Evolutionary conservation across 768 basidiomycete species (phyloP).

Genomic region (Suillus placidus): DNA sequence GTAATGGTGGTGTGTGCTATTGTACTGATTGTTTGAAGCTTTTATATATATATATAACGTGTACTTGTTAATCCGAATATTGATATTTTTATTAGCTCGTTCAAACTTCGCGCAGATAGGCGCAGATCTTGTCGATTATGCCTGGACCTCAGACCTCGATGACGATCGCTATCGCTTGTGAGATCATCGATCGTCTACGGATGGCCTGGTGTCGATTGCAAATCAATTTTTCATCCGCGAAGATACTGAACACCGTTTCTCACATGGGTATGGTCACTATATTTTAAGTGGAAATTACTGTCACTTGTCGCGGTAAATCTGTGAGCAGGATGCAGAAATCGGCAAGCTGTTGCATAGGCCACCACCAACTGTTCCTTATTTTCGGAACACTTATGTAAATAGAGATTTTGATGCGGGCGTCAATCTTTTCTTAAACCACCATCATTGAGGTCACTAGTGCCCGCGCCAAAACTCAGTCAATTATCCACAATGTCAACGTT

Average conservation of each 20-base stretch:
- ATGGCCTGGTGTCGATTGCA: not conserved
- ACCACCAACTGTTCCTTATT: not conserved
- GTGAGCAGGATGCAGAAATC: no score
- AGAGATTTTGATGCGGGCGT: not conserved
- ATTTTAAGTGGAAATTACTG: not conserved
- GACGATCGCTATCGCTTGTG: not conserved
- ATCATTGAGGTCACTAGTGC: not conserved
- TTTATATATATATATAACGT: not conserved
- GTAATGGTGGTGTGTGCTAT: not conserved
- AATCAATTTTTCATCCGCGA: not conserved
- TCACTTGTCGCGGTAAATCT: not conserved
- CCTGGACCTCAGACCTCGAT: not conserved
- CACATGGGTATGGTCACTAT: not conserved
- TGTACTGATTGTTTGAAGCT: not conserved
- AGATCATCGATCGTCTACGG: not conserved
- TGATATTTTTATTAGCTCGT: not conserved
- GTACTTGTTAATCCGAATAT: not conserved
- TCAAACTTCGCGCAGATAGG: not conserved
- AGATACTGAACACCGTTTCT: not conserved
- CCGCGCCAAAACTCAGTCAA: not conserved
- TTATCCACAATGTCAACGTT: slow-evolving; percentile 34
- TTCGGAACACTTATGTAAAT: slow-evolving; percentile 1
- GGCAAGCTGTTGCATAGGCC: no score
- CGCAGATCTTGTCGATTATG: not conserved
- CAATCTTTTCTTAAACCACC: not conserved